Evolutionary conservation across 2,329 filamentous ascomycete genomes (phyloP).

Genomic region (Corinectria fuckeliana): DNA sequence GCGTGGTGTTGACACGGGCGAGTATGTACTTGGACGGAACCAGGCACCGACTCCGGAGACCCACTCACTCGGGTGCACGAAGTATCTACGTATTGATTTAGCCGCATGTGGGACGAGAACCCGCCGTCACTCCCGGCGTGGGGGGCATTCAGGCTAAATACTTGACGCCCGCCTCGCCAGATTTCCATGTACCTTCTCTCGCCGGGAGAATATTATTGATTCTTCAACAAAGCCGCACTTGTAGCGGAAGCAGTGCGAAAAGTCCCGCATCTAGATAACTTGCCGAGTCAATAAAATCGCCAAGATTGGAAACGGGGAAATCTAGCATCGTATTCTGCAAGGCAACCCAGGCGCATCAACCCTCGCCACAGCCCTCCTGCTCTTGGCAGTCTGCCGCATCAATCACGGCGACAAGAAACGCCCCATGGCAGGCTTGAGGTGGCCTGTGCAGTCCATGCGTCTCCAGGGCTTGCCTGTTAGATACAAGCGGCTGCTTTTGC

Average conservation of each 20-base stretch:
- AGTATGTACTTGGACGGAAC: not conserved
- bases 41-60: not conserved
- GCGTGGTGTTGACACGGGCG: slow-evolving; percentile 5
- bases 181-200: not conserved
- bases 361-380: slow-evolving; percentile 19
- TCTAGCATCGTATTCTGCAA: not conserved
- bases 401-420: slow-evolving; percentile 30
- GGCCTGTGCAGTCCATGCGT: slow-evolving; percentile 11
- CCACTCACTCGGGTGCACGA: no score
- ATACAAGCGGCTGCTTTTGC: slow-evolving; percentile 21
- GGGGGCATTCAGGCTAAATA: slow-evolving; percentile 35
- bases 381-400: slow-evolving; percentile 30
- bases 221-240: not conserved
- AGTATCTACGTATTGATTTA: slow-evolving; percentile 31
- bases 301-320: slow-evolving; percentile 27
- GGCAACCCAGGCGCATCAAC: not conserved
- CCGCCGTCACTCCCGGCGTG: slow-evolving; percentile 25
- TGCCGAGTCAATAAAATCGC: not conserved
- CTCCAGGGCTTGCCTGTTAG: slow-evolving; percentile 2
- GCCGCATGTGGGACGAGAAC: slow-evolving; percentile 32
- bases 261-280: not conserved
- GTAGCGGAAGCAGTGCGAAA: not conserved
- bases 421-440: not conserved
- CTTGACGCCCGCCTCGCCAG: not conserved
- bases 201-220: not conserved